Base-by-base conservation (phyloP, 805 yeast genomes). In the Scheffersomyces amazonensis region DNA sequence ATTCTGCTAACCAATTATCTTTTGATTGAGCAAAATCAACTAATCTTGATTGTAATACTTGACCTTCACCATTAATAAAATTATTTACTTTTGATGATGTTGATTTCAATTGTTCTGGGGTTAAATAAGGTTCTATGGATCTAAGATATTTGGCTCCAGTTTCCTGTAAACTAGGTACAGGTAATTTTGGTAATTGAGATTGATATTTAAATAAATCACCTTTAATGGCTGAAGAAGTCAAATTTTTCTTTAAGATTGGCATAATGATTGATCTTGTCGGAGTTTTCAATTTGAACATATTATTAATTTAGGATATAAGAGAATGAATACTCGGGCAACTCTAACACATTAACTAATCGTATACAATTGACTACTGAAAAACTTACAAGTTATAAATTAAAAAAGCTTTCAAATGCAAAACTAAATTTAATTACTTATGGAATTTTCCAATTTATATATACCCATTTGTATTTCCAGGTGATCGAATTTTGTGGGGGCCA, bases 1-100 rank as follows among this genome's bases (percentile, higher is more conserved):
- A 88, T 43, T 78, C 83, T 33, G 85, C 77, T 53, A 91, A 73
- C 99, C 99, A 91, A 62, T 91, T 91, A 56, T 88, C 82, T 44
- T 78, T 76, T 36, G 63, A 73, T 21, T 64, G 50, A 20, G 91
- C 82, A 48, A 79, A 78, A 18, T 72, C 66, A 25, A 61, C 54
- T 37, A 91, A 73, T 43, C 90, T 75, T 40, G 69, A 47, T 58
- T 91, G 98, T 44, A 91, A 74, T 22, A 58, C 65, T 37, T 78
- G 80, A 13, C 93, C 88, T 32, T 69, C 68, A 6, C 87, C 88
- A 20, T 62, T 58, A 25, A 77, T 63, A 50, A 91, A 89, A 41
- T 83, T 86, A 35, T 79, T 71, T 35, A 89, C 84, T 9, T 79
- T 71, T 11, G 60, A 49, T 23, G 85, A 80, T 40, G 77, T 69